phyloP scores from a whole-genome alignment of 1,284 basidiomycete species.

The Trametes polyzona region DNA sequence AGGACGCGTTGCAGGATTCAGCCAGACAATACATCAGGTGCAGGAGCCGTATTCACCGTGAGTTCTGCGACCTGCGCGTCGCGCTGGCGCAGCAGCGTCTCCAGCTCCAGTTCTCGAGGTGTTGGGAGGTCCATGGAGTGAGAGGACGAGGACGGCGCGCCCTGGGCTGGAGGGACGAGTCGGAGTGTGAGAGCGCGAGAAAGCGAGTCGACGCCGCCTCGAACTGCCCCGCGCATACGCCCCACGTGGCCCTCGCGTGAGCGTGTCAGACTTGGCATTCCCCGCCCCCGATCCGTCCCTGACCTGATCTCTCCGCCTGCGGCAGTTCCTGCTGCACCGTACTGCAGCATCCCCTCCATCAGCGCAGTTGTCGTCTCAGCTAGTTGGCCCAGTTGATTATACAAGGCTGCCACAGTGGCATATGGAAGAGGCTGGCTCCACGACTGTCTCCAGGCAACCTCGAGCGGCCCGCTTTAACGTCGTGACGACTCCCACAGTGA shows the following conservation, averaged over 20 bases:
- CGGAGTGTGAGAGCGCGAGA: slow-evolving; percentile 27
- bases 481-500: too few species aligned
- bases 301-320: too few species aligned
- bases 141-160: slow-evolving; percentile 21
- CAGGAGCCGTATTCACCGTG: slow-evolving; percentile 51
- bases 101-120: slow-evolving; percentile 75
- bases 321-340: too few species aligned
- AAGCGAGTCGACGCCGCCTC: slow-evolving; percentile 27
- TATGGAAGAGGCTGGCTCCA: too few species aligned
- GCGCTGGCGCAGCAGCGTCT: slow-evolving; percentile 69
- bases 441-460: too few species aligned
- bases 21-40: slow-evolving; percentile 15
- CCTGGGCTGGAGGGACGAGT: slow-evolving; percentile 28
- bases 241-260: slow-evolving; percentile 35
- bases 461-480: too few species aligned
- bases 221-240: slow-evolving; percentile 28
- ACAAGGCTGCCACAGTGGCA: too few species aligned
- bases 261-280: background rate
- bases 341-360: too few species aligned
- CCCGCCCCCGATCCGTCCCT: background rate
- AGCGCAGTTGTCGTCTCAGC: too few species aligned
- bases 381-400: too few species aligned
- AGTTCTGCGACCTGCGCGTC: slow-evolving; percentile 72
- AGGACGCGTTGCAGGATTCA: slow-evolving; percentile 21
- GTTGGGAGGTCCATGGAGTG: slow-evolving; percentile 68